Conservation (phyloP, 1,284 basidiomycete species). For the Earliella scabrosa region DNA sequence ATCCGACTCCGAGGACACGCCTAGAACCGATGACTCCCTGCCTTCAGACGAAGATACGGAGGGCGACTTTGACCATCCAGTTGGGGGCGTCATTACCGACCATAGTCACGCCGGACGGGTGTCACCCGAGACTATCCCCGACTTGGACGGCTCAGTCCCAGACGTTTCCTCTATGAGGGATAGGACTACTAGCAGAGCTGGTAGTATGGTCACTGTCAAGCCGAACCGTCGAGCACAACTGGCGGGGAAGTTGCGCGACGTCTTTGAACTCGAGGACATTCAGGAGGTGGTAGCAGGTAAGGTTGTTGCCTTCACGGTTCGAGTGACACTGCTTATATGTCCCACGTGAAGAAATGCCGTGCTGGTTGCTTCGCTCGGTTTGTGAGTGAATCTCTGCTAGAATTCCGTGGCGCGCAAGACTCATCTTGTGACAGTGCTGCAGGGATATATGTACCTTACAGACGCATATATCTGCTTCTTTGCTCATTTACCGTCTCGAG, state of each 20-base stretch:
- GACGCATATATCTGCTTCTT: conserved; percentile 95
- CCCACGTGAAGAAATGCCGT: conserved; percentile 73
- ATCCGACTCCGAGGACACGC: conserved; percentile 34
- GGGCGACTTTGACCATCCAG: conserved; percentile 54
- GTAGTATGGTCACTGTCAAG: conserved; percentile 73
- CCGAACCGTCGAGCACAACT: conserved; percentile 72
- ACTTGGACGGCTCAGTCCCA: conserved; percentile 14
- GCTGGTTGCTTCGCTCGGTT: conserved; percentile 86
- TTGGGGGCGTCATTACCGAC: conserved; percentile 27
- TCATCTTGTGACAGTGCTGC: conserved; percentile 68
- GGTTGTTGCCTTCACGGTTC: conserved; percentile 26
- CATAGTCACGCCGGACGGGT: conserved; percentile 17
- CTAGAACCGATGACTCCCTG: conserved; percentile 33
- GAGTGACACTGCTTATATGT: conserved; percentile 7
- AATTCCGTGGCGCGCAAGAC: not conserved
- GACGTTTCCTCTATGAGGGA: conserved; percentile 1
- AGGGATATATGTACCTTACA: conserved; percentile 97
- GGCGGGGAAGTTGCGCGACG: conserved; percentile 83
- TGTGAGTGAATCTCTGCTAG: conserved; percentile 57
- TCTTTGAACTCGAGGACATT: conserved; percentile 81
- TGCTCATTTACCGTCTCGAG: conserved; percentile 89
- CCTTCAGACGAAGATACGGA: conserved; percentile 61
- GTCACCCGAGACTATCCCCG: conserved; percentile 18
- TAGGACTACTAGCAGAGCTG: conserved; percentile 23
- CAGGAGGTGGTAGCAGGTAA: conserved; percentile 83